These are phyloP conservation scores for Scenedesmus sp. DNA, from an alignment of 163 green algal species.

Conservation along the genomic window DNA sequence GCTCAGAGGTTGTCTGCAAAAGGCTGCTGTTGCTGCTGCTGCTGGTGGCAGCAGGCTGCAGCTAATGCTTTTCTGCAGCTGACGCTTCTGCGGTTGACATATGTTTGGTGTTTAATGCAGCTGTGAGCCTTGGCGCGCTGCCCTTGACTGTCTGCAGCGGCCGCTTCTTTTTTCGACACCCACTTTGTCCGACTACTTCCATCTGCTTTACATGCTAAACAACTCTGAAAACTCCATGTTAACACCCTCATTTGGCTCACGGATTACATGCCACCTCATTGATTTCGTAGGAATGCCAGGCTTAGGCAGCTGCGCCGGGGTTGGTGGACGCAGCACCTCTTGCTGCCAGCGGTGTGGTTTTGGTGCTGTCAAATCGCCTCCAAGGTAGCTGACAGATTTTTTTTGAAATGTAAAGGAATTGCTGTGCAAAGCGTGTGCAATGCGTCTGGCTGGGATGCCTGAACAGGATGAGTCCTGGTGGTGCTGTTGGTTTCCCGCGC, in stretches of 20 bases:
- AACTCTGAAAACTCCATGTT: background rate
- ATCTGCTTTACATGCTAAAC: background rate
- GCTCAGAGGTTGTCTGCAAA: background rate
- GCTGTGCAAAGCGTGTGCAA: too few species aligned
- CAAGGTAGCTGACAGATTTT: too few species aligned
- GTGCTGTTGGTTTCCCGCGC: too few species aligned
- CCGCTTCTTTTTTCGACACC: background rate
- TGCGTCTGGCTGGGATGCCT: too few species aligned
- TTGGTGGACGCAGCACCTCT: too few species aligned
- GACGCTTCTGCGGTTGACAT: too few species aligned
- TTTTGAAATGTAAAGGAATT: too few species aligned
- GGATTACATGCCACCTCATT: background rate
- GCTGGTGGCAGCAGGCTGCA: background rate
- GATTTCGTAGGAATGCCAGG: background rate
- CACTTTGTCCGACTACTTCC: too few species aligned
- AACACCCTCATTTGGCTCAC: background rate
- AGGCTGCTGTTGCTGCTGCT: background rate
- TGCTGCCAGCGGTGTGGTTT: too few species aligned
- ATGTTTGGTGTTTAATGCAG: background rate
- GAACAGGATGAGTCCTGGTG: too few species aligned
- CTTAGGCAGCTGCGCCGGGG: background rate
- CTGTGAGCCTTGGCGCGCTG: background rate
- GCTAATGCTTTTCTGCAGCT: too few species aligned
- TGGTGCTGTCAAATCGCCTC: too few species aligned
- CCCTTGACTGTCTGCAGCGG: background rate